phyloP scores from a whole-genome alignment of 208 protist genomes.

The Plasmodiophora brassicae region DNA sequence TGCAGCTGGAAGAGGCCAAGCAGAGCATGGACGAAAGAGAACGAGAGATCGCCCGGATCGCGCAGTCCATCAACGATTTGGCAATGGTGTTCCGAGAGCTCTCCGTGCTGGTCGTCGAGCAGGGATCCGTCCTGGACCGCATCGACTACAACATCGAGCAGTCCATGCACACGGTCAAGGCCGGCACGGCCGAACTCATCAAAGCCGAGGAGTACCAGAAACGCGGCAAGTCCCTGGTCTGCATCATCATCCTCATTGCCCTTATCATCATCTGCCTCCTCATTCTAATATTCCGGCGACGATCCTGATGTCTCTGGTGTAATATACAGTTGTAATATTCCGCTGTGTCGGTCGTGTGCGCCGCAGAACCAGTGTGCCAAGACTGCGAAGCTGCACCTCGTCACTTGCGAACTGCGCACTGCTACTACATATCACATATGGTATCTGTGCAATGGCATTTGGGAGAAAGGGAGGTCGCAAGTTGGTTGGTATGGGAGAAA shows the following conservation, averaged over 20 bases:
- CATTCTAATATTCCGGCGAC: constrained; percentile 6
- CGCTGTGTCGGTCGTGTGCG: too few species aligned
- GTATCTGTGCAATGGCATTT: too few species aligned
- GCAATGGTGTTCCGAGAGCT: constrained; percentile 11
- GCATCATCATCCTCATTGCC: background rate
- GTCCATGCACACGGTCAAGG: background rate
- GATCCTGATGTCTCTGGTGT: too few species aligned
- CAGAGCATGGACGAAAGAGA: background rate
- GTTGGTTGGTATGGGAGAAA: too few species aligned
- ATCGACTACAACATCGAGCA: constrained; percentile 32
- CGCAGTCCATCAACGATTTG: constrained; percentile 30
- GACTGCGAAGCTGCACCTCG: too few species aligned
- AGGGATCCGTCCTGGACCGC: constrained; percentile 28
- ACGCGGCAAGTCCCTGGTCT: background rate
- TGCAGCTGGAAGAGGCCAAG: constrained; percentile 24
- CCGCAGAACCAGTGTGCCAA: too few species aligned
- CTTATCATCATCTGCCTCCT: background rate
- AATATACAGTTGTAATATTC: too few species aligned
- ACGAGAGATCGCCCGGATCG: background rate
- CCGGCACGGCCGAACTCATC: background rate
- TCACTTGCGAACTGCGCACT: too few species aligned
- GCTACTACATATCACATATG: too few species aligned
- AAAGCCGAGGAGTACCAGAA: constrained; percentile 37
- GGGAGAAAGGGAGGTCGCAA: too few species aligned
- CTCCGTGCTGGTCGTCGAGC: constrained; percentile 25